Base-by-base conservation (phyloP, 805 yeast species). In the Myxozyma geophila region DNA sequence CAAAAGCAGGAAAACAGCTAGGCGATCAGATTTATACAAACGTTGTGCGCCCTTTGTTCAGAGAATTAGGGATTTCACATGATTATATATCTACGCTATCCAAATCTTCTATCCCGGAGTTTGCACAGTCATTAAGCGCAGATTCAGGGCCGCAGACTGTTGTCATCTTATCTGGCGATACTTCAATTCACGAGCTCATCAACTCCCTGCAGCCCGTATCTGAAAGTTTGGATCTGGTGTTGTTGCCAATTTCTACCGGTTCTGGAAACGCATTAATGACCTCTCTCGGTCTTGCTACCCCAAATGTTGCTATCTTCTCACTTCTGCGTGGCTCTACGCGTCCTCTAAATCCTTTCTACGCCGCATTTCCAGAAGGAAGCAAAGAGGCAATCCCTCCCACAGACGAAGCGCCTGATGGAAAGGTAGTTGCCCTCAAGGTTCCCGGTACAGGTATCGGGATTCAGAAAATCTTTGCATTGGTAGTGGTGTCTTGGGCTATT, bases 211-310 rank as follows among this genome's bases (percentile, higher is more conserved):
- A 66, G 12, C 67, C 70, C 2, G 21, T 21, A 1, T 21, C 49
- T 2, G 41, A n/a, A 9, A 12, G 60, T 3, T 17, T 39, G 19
- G 44, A 48, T 17, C 39, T 59, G 36, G 35, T 23, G 9, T 62
- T 78, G 6, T 67, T 62, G 9, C 62, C 79, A 17, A 73, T 92
- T 15, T 96, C 97, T 0, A 79, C 86, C 63, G 98, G 98, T 0
- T 88, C 96, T 0, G 98, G 96, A 0, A 92, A 92, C 73, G 92
- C 96, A 0, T 78, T 90, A 63, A 83, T 90, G 1, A 81, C 83
- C 28, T 87, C 96, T 0, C 68, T 86, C 1, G 85, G 84, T 0
- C 63, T 82, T 2, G 54, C 58, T 0, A 72, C 74, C 35, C 78
- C 79, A 13, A 6, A 44, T 8, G 37, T 50, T 8, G 63, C 64